Conservation (phyloP, 2,329 filamentous ascomycete genomes). For the Trematosphaeria pertusa region DNA sequence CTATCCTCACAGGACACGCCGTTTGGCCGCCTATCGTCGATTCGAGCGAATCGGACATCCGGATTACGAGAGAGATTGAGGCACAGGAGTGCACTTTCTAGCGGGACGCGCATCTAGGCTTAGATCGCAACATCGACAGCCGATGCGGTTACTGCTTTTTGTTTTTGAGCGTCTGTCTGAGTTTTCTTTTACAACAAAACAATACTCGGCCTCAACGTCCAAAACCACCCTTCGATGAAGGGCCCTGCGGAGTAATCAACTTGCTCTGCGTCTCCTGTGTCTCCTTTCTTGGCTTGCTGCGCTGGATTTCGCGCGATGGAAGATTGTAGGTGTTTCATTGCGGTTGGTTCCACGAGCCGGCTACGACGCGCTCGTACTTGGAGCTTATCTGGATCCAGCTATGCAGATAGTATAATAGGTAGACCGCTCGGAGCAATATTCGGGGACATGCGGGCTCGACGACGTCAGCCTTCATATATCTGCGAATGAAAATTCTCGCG, state of each 20-base stretch:
- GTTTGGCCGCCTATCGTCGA: slow-evolving; percentile 30
- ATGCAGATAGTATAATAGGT: slow-evolving; percentile 15
- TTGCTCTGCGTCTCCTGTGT: slow-evolving; percentile 55
- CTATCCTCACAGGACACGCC: slow-evolving; percentile 36
- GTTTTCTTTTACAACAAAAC: slow-evolving; percentile 86
- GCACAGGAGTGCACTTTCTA: slow-evolving; percentile 36
- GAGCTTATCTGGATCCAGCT: slow-evolving; percentile 21
- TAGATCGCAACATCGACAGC: slow-evolving; percentile 77
- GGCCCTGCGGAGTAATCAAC: slow-evolving; percentile 68
- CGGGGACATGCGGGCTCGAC: slow-evolving; percentile 1
- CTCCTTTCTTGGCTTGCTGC: slow-evolving; percentile 27
- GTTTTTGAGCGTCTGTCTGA: slow-evolving; percentile 71
- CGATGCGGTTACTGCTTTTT: slow-evolving; percentile 51
- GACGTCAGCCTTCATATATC: slow-evolving; percentile 8
- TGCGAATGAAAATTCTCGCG: slow-evolving; percentile 10
- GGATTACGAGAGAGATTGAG: slow-evolving; percentile 24
- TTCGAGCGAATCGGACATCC: slow-evolving; percentile 19
- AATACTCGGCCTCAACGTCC: slow-evolving; percentile 76
- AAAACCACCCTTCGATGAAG: slow-evolving; percentile 59
- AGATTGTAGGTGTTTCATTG: slow-evolving; percentile 23
- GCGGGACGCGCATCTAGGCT: slow-evolving; percentile 47
- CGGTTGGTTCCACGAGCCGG: slow-evolving; percentile 10
- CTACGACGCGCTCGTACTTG: background rate
- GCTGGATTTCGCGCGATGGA: slow-evolving; percentile 18
- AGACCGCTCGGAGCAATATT: slow-evolving; percentile 2